Conservation (phyloP, 2,329 filamentous ascomycete species). For the Kalmusia sp. region DNA sequence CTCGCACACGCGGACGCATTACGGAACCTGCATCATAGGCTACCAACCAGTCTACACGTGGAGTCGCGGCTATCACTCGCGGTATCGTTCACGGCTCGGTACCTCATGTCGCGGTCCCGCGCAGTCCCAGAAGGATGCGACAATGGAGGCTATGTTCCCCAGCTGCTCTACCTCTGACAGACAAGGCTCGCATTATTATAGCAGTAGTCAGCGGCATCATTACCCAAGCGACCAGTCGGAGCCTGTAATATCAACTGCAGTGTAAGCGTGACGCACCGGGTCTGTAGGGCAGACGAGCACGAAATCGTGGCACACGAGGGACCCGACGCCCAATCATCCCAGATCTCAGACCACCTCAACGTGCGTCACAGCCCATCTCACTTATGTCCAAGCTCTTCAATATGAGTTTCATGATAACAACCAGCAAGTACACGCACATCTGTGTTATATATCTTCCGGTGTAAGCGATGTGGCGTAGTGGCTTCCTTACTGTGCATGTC, state of each 20-base stretch:
- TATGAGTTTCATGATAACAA: background rate
- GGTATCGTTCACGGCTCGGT: background rate
- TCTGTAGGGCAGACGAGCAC: background rate
- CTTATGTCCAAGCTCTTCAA: background rate
- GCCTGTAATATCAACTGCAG: background rate
- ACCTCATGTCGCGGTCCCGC: background rate
- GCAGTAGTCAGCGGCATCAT: slow-evolving; percentile 3
- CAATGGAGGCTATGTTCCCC: background rate
- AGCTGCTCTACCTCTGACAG: background rate
- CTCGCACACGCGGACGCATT: background rate
- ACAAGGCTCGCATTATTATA: background rate
- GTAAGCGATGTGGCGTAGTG: slow-evolving; percentile 1
- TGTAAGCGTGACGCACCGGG: background rate
- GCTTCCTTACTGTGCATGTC: background rate
- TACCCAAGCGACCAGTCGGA: slow-evolving; percentile 3
- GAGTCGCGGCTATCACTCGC: slow-evolving; percentile 1
- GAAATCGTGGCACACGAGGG: background rate
- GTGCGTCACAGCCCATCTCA: background rate
- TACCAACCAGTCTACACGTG: slow-evolving; percentile 7
- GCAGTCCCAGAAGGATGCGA: background rate
- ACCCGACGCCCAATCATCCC: background rate
- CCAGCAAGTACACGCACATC: background rate
- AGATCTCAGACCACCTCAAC: background rate
- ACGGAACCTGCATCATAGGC: background rate
- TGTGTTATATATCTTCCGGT: background rate